phyloP scores from a whole-genome alignment of 805 yeast species.

The Nakazawaea populi region DNA sequence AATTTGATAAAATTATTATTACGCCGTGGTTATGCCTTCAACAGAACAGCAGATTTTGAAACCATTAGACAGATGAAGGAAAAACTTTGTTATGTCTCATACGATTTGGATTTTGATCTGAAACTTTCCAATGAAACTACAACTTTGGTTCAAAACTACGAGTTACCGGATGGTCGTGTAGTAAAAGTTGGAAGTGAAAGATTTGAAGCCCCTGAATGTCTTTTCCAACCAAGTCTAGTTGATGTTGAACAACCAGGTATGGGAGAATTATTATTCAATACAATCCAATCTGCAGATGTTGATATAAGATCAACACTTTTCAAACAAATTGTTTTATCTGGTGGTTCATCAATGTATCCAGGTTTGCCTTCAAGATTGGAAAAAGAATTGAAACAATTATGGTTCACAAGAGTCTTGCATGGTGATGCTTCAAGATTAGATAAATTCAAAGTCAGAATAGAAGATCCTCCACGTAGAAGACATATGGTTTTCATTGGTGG shows the following conservation, averaged over 20 bases:
- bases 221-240: constrained; percentile 92
- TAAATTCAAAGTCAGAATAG: constrained; percentile 93
- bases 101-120: constrained; percentile 86
- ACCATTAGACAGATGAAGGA: constrained; percentile 98
- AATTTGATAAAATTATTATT: constrained; percentile 84
- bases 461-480: constrained; percentile 97
- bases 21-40: constrained; percentile 96
- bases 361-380: constrained; percentile 95
- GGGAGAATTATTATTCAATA: constrained; percentile 87
- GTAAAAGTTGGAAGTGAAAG: constrained; percentile 94
- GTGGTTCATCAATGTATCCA: constrained; percentile 98
- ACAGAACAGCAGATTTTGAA: constrained; percentile 97
- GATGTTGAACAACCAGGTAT: constrained; percentile 97
- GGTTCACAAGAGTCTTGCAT: constrained; percentile 84
- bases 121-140: constrained; percentile 93
- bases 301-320: constrained; percentile 85
- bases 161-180: constrained; percentile 93
- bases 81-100: constrained; percentile 90
- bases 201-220: constrained; percentile 94
- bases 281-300: constrained; percentile 91
- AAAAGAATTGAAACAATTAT: constrained; percentile 91
- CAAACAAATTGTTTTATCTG: constrained; percentile 90
- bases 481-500: constrained; percentile 99
- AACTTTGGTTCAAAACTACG: constrained; percentile 83
- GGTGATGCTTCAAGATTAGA: constrained; percentile 83